Conservation (phyloP, 768 basidiomycete species). For the Podaxis carcinomalis region DNA sequence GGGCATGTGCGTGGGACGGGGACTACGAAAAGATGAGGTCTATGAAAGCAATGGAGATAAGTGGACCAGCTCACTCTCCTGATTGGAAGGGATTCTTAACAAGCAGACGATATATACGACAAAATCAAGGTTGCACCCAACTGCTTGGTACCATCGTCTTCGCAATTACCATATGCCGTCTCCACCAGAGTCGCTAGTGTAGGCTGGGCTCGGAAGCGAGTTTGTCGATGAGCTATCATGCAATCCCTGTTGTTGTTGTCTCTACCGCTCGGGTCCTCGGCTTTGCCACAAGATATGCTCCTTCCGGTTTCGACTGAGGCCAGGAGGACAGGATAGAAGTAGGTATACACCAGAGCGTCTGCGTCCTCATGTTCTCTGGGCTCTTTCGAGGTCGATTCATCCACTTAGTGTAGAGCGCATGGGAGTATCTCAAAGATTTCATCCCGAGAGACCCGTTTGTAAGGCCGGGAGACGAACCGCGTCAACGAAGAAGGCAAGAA, state of each 20-base stretch:
- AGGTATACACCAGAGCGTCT: constrained; percentile 48
- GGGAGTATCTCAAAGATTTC: not conserved
- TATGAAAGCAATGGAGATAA: too few relatives aligned
- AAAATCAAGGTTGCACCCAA: not conserved
- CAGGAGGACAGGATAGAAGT: constrained; percentile 43
- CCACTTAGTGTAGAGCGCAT: not conserved
- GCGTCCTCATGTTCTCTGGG: constrained; percentile 25
- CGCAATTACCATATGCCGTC: too few relatives aligned
- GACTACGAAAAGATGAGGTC: too few relatives aligned
- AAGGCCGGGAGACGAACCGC: too few relatives aligned
- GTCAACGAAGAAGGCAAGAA: too few relatives aligned
- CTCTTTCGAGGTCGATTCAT: constrained; percentile 8
- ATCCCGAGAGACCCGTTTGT: not conserved
- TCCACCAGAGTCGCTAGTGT: not conserved
- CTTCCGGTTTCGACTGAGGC: constrained; percentile 19
- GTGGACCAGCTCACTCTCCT: too few relatives aligned
- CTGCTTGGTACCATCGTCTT: too few relatives aligned
- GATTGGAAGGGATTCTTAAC: too few relatives aligned
- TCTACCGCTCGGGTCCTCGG: constrained; percentile 36
- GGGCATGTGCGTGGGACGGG: too few relatives aligned
- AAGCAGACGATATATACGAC: not conserved
- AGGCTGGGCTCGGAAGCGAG: constrained; percentile 1
- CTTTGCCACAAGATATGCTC: not conserved
- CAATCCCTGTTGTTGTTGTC: constrained; percentile 48
- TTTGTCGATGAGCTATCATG: constrained; percentile 24